Base-by-base conservation (phyloP, 192 early-diverging fungal species). In the Helicostylum pulchrum region DNA sequence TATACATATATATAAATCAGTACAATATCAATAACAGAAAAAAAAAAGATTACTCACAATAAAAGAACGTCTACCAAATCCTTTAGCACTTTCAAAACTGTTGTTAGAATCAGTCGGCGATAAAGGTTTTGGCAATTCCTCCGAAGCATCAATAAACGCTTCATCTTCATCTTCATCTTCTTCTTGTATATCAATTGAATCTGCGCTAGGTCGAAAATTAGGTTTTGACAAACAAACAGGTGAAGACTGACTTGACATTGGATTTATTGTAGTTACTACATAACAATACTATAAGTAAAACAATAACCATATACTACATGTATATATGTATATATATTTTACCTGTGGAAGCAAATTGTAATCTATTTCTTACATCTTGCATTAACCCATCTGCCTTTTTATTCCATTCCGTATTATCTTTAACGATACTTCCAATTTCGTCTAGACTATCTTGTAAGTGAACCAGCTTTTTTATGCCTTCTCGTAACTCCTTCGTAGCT, bases 371-470 rank as follows among this genome's bases (percentile, higher is more conserved):
- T 31, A 64, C 56, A 19, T 64, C 62, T 19, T 70, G 55, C 32
- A 70, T 44, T 5, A 56, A 43, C 4, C 49, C 46, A n/a, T 63
- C 54, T 30, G 53, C 54, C 7, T 46, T 44, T 1, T 30, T 53
- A 51, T 19, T 30, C 54, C 54, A 64, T 9, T 43, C 62, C 15
- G 44, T 15, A 17, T 42, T 56, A n/a, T 58, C 42, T 1, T 30
- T 31, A 14, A 59, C 46, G 20, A 31, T 31, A 2, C 12, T 36
- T 2, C 30, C 48, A 42, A 49, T 36, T 36, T 73, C 65, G 32
- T 68, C 64, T 4, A 64, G 26, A 46, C 20, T 49, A 39, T 73
- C 71, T 60, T 73, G 71, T 30, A 73, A 34, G 23, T 64, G 31
- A 7, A 66, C 61, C 11, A 73, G 42, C 20, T 67, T 60, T 44